A percentile compares a stretch with the other conserved stretches of the same genome.
Evolutionary conservation across 225 moss, liverwort and hornwort species (phyloP).

Genomic region (Physcomitrellopsis africana): DNA sequence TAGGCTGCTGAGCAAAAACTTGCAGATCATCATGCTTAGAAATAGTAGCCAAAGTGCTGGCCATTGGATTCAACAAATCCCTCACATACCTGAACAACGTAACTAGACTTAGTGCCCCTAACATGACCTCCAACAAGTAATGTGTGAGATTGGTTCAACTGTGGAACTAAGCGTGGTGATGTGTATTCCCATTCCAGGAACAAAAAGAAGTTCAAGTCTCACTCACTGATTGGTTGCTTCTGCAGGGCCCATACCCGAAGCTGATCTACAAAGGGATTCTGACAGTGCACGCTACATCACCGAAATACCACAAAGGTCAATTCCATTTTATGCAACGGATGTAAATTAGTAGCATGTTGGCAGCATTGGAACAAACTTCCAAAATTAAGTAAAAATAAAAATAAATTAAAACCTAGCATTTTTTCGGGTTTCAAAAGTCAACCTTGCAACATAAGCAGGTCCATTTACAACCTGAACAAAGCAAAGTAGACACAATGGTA

Average conservation of each 20-base stretch:
- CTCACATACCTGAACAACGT: slow-evolving; percentile 78
- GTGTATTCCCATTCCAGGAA: slow-evolving; percentile 24
- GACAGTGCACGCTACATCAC: slow-evolving; percentile 86
- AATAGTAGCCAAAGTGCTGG: slow-evolving; percentile 65
- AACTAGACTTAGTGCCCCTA: slow-evolving; percentile 24
- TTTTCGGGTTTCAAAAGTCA: neutral
- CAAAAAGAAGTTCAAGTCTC: slow-evolving; percentile 6
- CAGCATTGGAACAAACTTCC: neutral
- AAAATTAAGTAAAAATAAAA: neutral
- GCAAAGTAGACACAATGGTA: neutral
- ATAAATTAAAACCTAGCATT: too few species aligned
- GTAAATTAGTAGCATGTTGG: slow-evolving; percentile 11
- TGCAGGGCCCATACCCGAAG: slow-evolving; percentile 92
- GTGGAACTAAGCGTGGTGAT: neutral
- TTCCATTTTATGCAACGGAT: neutral
- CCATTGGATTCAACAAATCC: slow-evolving; percentile 87
- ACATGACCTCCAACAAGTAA: slow-evolving; percentile 1
- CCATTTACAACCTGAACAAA: slow-evolving; percentile 25
- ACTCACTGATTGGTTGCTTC: slow-evolving; percentile 99
- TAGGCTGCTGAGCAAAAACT: slow-evolving; percentile 88
- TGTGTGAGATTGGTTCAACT: too few species aligned
- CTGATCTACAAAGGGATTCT: slow-evolving; percentile 94
- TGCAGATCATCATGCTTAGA: slow-evolving; percentile 87
- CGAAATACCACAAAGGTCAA: slow-evolving; percentile 24
- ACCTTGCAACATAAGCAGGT: slow-evolving; percentile 27